Percentiles rank a stretch among this genome's conserved stretches.
These are phyloP conservation scores for Fusarium irregulare DNA, from an alignment of 2,329 filamentous ascomycete genomes.

Conservation along the genomic window DNA sequence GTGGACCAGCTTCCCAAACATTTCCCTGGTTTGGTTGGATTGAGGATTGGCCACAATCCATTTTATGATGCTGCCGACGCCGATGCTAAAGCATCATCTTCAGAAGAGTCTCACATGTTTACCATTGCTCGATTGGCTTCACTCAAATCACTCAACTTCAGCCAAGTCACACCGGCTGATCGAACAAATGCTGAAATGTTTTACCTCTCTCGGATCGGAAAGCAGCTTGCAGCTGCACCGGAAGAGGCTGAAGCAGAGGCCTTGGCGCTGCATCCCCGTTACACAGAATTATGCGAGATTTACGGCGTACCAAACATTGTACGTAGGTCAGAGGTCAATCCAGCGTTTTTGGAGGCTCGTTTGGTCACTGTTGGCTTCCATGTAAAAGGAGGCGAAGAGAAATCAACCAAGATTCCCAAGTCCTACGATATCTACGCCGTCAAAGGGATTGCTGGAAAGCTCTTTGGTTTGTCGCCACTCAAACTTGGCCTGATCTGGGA, in stretches of 20 bases:
- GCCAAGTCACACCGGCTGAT: constrained; percentile 76
- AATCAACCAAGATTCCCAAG: constrained; percentile 71
- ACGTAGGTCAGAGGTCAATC: constrained; percentile 70
- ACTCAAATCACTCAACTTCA: constrained; percentile 79
- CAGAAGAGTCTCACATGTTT: constrained; percentile 90
- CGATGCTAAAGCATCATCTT: constrained; percentile 60
- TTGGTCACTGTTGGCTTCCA: constrained; percentile 73
- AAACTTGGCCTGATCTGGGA: constrained; percentile 81
- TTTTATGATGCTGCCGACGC: constrained; percentile 69
- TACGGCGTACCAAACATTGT: constrained; percentile 78
- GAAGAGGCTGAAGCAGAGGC: constrained; percentile 66
- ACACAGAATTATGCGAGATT: constrained; percentile 75
- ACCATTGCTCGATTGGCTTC: constrained; percentile 78
- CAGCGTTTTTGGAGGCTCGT: constrained; percentile 83
- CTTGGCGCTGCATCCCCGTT: constrained; percentile 75
- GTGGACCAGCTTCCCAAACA: constrained; percentile 73
- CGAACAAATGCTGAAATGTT: constrained; percentile 91
- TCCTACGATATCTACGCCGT: constrained; percentile 84
- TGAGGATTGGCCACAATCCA: constrained; percentile 89
- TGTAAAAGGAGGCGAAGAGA: constrained; percentile 42
- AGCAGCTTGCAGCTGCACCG: constrained; percentile 73
- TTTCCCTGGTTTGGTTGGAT: constrained; percentile 78
- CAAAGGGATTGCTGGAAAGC: constrained; percentile 78
- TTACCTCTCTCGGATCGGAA: constrained; percentile 86
- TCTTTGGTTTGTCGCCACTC: constrained; percentile 75